Evolutionary conservation across 805 yeast species (phyloP), one percentile per base, ranked within the genome.

Genomic region (Kuraishia ogatae): DNA sequence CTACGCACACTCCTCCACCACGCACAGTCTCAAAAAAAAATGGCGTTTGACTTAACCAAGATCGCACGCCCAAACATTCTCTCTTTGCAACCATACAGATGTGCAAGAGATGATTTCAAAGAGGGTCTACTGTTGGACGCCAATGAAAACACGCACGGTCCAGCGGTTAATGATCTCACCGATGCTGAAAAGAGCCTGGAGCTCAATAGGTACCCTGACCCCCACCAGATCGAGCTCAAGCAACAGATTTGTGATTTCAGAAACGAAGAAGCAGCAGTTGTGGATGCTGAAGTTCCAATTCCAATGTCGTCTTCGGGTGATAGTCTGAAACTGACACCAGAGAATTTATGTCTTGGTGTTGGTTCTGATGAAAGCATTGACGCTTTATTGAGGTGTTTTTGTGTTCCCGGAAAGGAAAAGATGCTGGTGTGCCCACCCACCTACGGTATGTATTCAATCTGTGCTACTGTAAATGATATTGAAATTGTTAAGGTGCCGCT

Each of bases 361-460:
- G 99, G 99, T 1, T 92, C 97, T 1, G 99, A 94, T 69, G 99
- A 94, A 70, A 83, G 94, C 63, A 91, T 94, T 57, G 99, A 94
- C 67, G 80, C 94, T 48, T 71, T 93, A 55, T 84, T 94, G 58
- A 76, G 99, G 62, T 89, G 96, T 54, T 79, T 87, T 54, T 89
- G 97, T 64, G 74, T 70, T 4, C 99, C 99, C 2, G 88, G 87
- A 1, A 77, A 75, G 59, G 97, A 92, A 57, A 93, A 90, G 67
- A 71, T 94, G 65, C 71, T 94, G 61, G 82, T 83, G 1, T 85
- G 96, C 68, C 97, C 98, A 2, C 98, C 99, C 49, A 94, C 99
- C 0, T 94, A 94, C 66, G 97, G 98, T 6, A 94, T 94, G 99
- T 94, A 94, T 75, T 73, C 87, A 2, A 92, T 94, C 39, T 87